phyloP scores from a whole-genome alignment of 2,329 filamentous ascomycete genomes.

The Neofusicoccum kwambonambiense region DNA sequence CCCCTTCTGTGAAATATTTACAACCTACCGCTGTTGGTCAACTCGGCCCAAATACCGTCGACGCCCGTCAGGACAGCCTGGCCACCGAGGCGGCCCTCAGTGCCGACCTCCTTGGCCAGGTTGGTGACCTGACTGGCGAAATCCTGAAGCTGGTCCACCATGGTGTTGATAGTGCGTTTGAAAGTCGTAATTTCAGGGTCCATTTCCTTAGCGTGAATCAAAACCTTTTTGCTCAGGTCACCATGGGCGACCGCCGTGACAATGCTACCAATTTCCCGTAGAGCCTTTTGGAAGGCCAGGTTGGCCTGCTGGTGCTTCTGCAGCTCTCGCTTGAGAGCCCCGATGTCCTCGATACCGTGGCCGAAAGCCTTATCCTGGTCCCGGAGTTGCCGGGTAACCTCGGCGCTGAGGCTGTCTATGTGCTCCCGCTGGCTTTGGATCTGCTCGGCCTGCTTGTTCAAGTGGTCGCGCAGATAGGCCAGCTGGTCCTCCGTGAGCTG shows the following conservation, averaged over 20 bases:
- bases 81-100: constrained; percentile 88
- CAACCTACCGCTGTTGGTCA: constrained; percentile 62
- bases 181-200: constrained; percentile 97
- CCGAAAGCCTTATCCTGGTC: constrained; percentile 80
- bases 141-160: constrained; percentile 97
- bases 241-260: constrained; percentile 94
- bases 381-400: constrained; percentile 81
- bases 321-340: constrained; percentile 85
- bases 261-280: constrained; percentile 95
- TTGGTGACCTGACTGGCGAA: constrained; percentile 96
- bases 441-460: constrained; percentile 89
- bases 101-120: constrained; percentile 92
- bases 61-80: constrained; percentile 93
- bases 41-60: constrained; percentile 95
- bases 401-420: constrained; percentile 79
- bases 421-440: constrained; percentile 85
- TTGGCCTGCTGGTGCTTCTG: constrained; percentile 98
- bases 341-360: constrained; percentile 78
- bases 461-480: constrained; percentile 81
- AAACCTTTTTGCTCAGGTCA: constrained; percentile 93
- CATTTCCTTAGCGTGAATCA: constrained; percentile 94
- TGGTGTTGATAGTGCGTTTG: constrained; percentile 97
- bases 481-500: constrained; percentile 78
- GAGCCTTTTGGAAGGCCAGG: constrained; percentile 94
- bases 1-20: constrained; percentile 23